A percentile compares a stretch with the other conserved stretches of the same genome.
Conservation (phyloP, 1,139 yeast species). For the Geotrichum restrictum region DNA sequence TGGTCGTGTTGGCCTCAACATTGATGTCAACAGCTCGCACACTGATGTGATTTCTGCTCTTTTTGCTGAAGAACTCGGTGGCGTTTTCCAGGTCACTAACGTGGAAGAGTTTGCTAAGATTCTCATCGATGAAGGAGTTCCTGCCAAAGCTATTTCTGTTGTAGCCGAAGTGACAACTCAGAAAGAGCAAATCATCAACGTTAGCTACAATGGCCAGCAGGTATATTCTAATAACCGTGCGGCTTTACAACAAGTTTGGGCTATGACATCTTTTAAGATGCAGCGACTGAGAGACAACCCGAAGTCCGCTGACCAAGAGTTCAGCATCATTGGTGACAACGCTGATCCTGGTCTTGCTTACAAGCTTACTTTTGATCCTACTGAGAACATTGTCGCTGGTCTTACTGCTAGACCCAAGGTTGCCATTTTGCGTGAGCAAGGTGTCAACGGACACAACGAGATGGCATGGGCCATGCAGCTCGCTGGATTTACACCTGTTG, state of each 20-base stretch:
- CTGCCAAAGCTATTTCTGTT: slow-evolving; percentile 51
- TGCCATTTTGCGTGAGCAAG: slow-evolving; percentile 96
- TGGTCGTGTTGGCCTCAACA: slow-evolving; percentile 74
- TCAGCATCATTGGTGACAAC: slow-evolving; percentile 66
- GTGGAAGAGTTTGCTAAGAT: slow-evolving; percentile 53
- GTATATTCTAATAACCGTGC: slow-evolving; percentile 60
- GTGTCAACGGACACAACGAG: slow-evolving; percentile 96
- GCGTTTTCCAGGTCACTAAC: slow-evolving; percentile 83
- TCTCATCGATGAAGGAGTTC: slow-evolving; percentile 56
- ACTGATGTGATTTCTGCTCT: slow-evolving; percentile 40
- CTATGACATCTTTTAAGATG: slow-evolving; percentile 81
- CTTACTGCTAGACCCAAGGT: slow-evolving; percentile 67
- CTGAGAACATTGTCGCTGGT: slow-evolving; percentile 34
- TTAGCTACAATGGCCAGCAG: slow-evolving; percentile 47
- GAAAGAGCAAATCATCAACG: slow-evolving; percentile 51
- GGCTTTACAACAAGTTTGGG: slow-evolving; percentile 77
- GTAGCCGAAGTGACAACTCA: slow-evolving; percentile 62
- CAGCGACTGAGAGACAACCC: slow-evolving; percentile 96
- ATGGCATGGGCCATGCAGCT: slow-evolving; percentile 97
- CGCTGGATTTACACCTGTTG: slow-evolving; percentile 90
- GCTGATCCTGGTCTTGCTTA: slow-evolving; percentile 86
- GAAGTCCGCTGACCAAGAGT: slow-evolving; percentile 82
- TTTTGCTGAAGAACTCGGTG: slow-evolving; percentile 93
- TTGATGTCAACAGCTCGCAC: slow-evolving; percentile 38
- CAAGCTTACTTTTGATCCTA: slow-evolving; percentile 60